A percentile compares a stretch with the other conserved stretches of the same genome.
Evolutionary conservation across 352 stramenopile species (phyloP).

Genomic region (Pythium grandisporangium): DNA sequence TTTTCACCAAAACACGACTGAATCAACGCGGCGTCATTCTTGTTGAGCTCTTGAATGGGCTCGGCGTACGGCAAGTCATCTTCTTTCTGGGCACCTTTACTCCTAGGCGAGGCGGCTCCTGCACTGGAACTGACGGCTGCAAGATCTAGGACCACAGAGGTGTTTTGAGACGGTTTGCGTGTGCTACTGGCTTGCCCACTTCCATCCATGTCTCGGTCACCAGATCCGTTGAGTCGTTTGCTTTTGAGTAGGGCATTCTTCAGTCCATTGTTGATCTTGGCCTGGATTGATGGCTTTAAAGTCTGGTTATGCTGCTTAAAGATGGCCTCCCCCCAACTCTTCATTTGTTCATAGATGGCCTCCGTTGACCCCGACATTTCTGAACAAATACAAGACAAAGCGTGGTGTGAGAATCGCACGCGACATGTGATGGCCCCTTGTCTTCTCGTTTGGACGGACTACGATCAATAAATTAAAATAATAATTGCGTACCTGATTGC

Average conservation of each 20-base stretch:
- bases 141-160: constrained; percentile 1
- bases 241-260: constrained; percentile 56
- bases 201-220: background rate
- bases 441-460: no score
- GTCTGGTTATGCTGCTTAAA: constrained; percentile 63
- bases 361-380: constrained; percentile 46
- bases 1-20: constrained; percentile 63
- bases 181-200: background rate
- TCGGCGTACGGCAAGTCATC: constrained; percentile 76
- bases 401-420: background rate
- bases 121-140: constrained; percentile 3
- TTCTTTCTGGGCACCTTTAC: constrained; percentile 50
- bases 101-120: constrained; percentile 18
- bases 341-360: constrained; percentile 64
- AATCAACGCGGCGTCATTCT: constrained; percentile 30
- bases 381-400: constrained; percentile 10
- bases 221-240: constrained; percentile 30
- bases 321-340: constrained; percentile 60
- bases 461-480: no score
- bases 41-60: constrained; percentile 53
- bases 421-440: background rate
- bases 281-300: constrained; percentile 68
- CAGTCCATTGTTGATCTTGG: constrained; percentile 76
- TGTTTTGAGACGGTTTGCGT: background rate
- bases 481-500: constrained; percentile 36